Conservation (phyloP, 2,329 filamentous ascomycete genomes). For the Cercospora sp. region DNA sequence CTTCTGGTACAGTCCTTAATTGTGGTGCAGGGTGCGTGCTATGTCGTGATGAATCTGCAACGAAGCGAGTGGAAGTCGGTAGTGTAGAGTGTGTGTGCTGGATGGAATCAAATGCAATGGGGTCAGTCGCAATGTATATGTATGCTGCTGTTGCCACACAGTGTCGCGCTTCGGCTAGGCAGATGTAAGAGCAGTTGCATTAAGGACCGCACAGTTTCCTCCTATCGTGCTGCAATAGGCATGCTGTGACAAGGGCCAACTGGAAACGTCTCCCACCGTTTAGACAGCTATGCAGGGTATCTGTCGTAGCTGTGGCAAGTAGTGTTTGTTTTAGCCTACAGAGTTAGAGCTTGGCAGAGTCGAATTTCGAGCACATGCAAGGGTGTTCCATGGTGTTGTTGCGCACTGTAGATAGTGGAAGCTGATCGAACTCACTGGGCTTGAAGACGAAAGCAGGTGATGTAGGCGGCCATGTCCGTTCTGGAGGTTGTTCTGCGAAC, state of each 20-base stretch:
- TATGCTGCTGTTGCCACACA: background rate
- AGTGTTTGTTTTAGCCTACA: background rate
- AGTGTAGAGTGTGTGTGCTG: constrained; percentile 6
- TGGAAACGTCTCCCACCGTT: background rate
- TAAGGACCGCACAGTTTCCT: background rate
- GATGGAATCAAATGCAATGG: background rate
- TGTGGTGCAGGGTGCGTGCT: background rate
- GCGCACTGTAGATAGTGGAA: background rate
- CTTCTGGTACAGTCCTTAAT: background rate
- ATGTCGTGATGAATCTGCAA: constrained; percentile 6
- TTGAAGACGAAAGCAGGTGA: background rate
- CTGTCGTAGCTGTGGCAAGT: background rate
- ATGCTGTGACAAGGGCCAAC: background rate
- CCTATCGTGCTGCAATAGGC: background rate
- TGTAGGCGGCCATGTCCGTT: background rate
- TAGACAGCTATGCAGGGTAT: background rate
- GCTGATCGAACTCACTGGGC: background rate
- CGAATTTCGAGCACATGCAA: background rate
- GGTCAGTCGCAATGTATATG: background rate
- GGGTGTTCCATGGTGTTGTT: background rate
- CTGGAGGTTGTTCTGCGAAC: background rate
- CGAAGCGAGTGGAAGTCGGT: constrained; percentile 8
- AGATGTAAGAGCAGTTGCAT: background rate
- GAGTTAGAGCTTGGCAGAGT: background rate
- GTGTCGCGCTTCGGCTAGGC: background rate